Evolutionary conservation across 345 rosid genomes (phyloP).

Genomic region (Salix dunnii): DNA sequence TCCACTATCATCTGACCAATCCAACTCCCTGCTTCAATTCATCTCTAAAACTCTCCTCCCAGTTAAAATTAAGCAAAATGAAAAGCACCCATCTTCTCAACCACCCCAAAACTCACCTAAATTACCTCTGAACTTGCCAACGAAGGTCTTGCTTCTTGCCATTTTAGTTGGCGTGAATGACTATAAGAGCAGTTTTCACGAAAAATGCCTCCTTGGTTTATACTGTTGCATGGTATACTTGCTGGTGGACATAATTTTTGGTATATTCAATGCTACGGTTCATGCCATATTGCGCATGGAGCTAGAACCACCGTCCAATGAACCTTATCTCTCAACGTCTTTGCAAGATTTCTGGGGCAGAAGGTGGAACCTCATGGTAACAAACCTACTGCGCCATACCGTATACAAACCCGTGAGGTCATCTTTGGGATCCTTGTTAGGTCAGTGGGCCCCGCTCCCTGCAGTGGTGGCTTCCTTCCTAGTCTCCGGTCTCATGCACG

Average conservation of each 20-base stretch:
- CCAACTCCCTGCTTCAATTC: conserved; percentile 20
- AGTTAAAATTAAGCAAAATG: conserved; percentile 30
- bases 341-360: conserved; percentile 38
- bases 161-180: conserved; percentile 15
- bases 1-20: conserved; percentile 26
- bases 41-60: conserved; percentile 38
- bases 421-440: neutral
- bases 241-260: conserved; percentile 28
- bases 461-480: conserved; percentile 17
- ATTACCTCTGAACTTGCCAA: conserved; percentile 27
- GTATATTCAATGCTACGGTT: conserved; percentile 14
- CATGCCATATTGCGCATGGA: conserved; percentile 21
- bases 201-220: neutral
- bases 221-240: conserved; percentile 29
- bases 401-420: conserved; percentile 18
- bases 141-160: conserved; percentile 25
- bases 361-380: conserved; percentile 37
- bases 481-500: conserved; percentile 36
- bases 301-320: conserved; percentile 38
- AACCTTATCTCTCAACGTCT: conserved; percentile 42
- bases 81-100: conserved; percentile 11
- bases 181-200: conserved; percentile 14
- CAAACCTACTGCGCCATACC: conserved; percentile 20
- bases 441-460: neutral
- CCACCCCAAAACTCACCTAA: conserved; percentile 13